phyloP scores from a whole-genome alignment of 371 early-diverging fungal genomes.

The Globomyces sp. region DNA sequence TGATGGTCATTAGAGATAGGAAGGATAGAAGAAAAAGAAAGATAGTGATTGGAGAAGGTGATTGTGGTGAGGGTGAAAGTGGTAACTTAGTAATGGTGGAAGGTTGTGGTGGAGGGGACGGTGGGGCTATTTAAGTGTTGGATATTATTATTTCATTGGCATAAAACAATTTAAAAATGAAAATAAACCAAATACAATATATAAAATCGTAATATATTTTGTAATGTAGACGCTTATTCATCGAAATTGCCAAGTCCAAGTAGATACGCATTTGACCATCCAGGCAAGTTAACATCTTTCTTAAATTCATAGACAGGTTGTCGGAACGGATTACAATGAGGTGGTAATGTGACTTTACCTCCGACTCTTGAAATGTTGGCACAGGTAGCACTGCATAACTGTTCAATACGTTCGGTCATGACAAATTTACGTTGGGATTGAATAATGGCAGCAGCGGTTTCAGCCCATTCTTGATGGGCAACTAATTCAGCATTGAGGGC shows the following conservation, averaged over 20 bases:
- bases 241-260: slow-evolving; percentile 33
- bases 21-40: too few relatives aligned
- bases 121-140: too few relatives aligned
- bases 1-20: too few relatives aligned
- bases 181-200: too few relatives aligned
- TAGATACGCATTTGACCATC: slow-evolving; percentile 47
- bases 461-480: slow-evolving; percentile 32
- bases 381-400: slow-evolving; percentile 30
- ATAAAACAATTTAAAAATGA: too few relatives aligned
- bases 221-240: too few relatives aligned
- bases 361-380: slow-evolving; percentile 32
- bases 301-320: slow-evolving; percentile 48
- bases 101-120: too few relatives aligned
- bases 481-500: slow-evolving; percentile 40
- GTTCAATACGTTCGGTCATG: slow-evolving; percentile 47
- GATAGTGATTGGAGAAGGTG: too few relatives aligned
- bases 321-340: slow-evolving; percentile 41
- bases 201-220: too few relatives aligned
- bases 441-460: slow-evolving; percentile 34
- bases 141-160: too few relatives aligned
- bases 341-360: slow-evolving; percentile 19
- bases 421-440: slow-evolving; percentile 28
- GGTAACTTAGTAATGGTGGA: too few relatives aligned
- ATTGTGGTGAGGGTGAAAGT: too few relatives aligned
- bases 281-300: slow-evolving; percentile 44